A percentile compares a stretch with the other conserved stretches of the same genome.
Evolutionary conservation across 495 filamentous ascomycete species (phyloP).

Genomic region (Podospora didyma): DNA sequence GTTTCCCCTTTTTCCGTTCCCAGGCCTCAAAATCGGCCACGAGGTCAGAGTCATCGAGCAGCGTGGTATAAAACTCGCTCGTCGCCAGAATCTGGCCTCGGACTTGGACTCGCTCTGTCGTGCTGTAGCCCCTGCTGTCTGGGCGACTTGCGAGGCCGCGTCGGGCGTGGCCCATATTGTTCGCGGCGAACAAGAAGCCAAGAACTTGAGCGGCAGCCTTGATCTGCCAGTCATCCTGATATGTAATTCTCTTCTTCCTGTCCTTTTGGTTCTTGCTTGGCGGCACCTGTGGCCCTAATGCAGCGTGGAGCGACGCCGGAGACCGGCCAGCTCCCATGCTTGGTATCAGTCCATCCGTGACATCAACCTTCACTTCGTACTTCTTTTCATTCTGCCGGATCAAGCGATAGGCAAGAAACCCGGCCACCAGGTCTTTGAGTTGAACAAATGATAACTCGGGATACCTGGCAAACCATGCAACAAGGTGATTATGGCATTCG

Average conservation of each 20-base stretch:
- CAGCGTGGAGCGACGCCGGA: slow-evolving; percentile 67
- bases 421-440: slow-evolving; percentile 68
- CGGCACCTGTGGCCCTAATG: slow-evolving; percentile 53
- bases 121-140: slow-evolving; percentile 2
- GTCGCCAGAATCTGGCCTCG: slow-evolving; percentile 52
- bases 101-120: slow-evolving; percentile 28
- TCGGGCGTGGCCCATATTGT: slow-evolving; percentile 51
- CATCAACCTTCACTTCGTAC: slow-evolving; percentile 50
- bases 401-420: slow-evolving; percentile 81
- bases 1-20: slow-evolving; percentile 71
- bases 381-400: slow-evolving; percentile 69
- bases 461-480: slow-evolving; percentile 79
- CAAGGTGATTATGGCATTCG: slow-evolving; percentile 75
- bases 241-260: slow-evolving; percentile 55
- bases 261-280: slow-evolving; percentile 45
- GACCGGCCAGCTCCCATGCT: slow-evolving; percentile 59
- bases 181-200: slow-evolving; percentile 79
- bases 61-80: slow-evolving; percentile 81
- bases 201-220: slow-evolving; percentile 77
- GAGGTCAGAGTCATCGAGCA: slow-evolving; percentile 82
- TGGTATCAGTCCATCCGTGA: slow-evolving; percentile 65
- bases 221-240: slow-evolving; percentile 90
- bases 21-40: slow-evolving; percentile 86
- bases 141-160: slow-evolving; percentile 9
- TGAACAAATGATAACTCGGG: slow-evolving; percentile 64